Conservation (phyloP, 306 rosid species). For the Cucumis hystrix region DNA sequence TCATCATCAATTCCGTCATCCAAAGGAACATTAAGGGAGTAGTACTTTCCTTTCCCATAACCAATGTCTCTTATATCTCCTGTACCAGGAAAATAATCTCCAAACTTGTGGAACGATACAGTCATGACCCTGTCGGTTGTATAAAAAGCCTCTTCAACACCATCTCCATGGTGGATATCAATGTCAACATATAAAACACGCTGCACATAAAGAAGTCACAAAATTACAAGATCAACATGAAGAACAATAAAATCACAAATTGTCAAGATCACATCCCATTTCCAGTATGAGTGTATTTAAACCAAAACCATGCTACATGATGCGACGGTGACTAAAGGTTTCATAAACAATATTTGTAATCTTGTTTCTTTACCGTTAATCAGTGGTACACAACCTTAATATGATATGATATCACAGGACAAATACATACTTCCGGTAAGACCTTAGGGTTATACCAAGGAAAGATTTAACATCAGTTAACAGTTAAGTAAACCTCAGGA, state of each 20-base stretch:
- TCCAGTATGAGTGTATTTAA: not conserved
- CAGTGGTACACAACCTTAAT: not conserved
- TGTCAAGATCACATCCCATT: not conserved
- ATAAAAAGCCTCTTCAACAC: slow-evolving; percentile 89
- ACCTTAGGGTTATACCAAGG: not conserved
- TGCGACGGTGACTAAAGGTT: not conserved
- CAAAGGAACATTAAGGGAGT: slow-evolving; percentile 80
- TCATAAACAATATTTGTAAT: not conserved
- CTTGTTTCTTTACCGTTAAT: not conserved
- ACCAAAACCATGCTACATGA: not conserved
- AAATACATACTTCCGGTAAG: not conserved
- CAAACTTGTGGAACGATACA: slow-evolving; percentile 82
- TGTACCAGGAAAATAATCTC: slow-evolving; percentile 83
- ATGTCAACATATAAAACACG: slow-evolving; percentile 83
- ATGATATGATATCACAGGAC: not conserved
- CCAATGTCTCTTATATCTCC: slow-evolving; percentile 78
- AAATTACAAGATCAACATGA: not conserved
- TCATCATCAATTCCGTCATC: slow-evolving; percentile 92
- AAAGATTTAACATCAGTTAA: not conserved
- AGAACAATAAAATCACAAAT: not conserved
- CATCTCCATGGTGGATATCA: slow-evolving; percentile 87
- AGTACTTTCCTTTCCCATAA: slow-evolving; percentile 66
- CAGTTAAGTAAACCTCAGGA: not conserved
- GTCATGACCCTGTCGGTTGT: slow-evolving; percentile 88
- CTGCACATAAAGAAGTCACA: slow-evolving; percentile 26